phyloP scores from a whole-genome alignment of 768 basidiomycete species.

The Strobilomyces dryophilus region DNA sequence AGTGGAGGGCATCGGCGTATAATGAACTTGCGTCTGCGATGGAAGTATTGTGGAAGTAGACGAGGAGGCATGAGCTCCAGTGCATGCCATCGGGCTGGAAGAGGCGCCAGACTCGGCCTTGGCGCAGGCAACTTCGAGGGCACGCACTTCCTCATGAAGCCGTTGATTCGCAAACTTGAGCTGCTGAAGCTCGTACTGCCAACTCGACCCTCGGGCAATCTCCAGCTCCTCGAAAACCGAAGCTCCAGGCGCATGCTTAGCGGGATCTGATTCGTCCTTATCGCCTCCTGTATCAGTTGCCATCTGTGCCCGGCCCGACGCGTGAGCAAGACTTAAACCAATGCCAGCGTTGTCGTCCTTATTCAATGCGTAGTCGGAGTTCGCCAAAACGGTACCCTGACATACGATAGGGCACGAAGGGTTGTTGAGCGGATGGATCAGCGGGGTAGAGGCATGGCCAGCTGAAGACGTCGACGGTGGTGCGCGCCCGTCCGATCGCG shows the following conservation, averaged over 20 bases:
- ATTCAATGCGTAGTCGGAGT: neutral
- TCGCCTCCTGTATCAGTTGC: neutral
- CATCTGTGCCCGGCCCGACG: neutral
- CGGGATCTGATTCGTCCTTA: neutral
- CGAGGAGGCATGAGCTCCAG: neutral
- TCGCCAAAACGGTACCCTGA: conserved; percentile 23
- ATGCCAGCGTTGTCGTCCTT: neutral
- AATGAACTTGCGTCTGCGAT: conserved; percentile 5
- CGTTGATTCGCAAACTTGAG: conserved; percentile 68
- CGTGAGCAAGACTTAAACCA: neutral
- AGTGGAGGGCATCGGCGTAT: conserved; percentile 3
- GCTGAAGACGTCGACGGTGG: neutral
- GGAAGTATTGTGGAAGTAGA: neutral
- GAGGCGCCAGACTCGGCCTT: neutral
- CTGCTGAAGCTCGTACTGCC: conserved; percentile 93
- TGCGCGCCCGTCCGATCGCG: conserved; percentile 4
- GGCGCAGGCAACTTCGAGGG: conserved; percentile 30
- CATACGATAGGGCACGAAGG: conserved; percentile 28
- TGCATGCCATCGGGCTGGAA: neutral
- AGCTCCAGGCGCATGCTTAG: conserved; percentile 16
- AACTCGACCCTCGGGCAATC: conserved; percentile 64
- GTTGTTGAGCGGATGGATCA: conserved; percentile 14
- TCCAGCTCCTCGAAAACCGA: conserved; percentile 76
- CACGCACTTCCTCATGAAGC: conserved; percentile 53
- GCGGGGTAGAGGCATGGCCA: neutral